Conservation (phyloP, 2,329 filamentous ascomycete species). For the Escovopsis sp. region DNA sequence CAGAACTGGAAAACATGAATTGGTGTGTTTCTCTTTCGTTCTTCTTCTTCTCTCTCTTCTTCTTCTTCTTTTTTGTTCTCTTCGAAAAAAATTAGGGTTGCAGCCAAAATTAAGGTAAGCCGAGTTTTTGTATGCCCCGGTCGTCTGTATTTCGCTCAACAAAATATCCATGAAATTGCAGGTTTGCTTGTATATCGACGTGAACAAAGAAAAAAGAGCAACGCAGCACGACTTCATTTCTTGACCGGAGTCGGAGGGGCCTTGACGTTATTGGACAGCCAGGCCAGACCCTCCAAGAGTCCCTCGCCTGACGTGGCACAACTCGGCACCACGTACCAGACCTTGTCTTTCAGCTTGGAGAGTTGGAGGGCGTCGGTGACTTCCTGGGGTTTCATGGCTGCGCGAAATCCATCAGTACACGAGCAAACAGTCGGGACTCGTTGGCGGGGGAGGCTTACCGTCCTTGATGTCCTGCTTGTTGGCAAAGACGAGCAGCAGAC, state of each 20-base stretch:
- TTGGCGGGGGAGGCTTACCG: constrained; percentile 33
- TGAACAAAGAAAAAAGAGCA: not conserved
- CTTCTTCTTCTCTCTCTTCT: not conserved
- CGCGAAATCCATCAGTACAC: not conserved
- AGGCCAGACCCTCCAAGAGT: constrained; percentile 65
- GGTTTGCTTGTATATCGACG: not conserved
- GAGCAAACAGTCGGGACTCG: not conserved
- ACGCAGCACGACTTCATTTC: constrained; percentile 26
- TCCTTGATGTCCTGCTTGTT: constrained; percentile 96
- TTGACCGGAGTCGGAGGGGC: constrained; percentile 38
- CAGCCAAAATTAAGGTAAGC: not conserved
- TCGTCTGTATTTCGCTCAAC: not conserved
- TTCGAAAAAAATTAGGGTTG: constrained; percentile 1
- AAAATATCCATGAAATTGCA: constrained; percentile 1
- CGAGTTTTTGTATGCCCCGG: not conserved
- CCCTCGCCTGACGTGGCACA: constrained; percentile 72
- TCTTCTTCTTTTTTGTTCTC: not conserved
- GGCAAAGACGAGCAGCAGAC: constrained; percentile 84
- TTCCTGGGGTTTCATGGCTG: constrained; percentile 67
- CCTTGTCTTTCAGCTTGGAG: constrained; percentile 64
- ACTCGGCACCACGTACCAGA: constrained; percentile 75
- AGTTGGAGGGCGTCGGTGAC: constrained; percentile 66
- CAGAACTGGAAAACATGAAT: too few species aligned
- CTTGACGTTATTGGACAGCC: constrained; percentile 78
- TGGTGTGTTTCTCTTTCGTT: not conserved